Evolutionary conservation across 73 alveolate genomes (phyloP).

Genomic region (Stentor coeruleus): DNA sequence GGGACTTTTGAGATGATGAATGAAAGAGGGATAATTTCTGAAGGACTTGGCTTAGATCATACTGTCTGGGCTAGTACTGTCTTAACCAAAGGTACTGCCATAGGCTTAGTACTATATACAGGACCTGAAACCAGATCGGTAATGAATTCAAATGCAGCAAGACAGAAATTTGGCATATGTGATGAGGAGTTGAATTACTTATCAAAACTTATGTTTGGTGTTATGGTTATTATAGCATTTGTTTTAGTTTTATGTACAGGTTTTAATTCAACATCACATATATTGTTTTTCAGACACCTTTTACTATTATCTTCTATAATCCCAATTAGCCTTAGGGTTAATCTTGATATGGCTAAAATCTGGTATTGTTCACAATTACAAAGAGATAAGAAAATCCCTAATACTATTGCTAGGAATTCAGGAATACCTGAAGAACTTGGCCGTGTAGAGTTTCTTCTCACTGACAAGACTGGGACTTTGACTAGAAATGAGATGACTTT

Average conservation of each 20-base stretch:
- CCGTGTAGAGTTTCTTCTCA: conserved; percentile 67
- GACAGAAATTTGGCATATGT: conserved; percentile 75
- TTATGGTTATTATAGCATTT: conserved; percentile 67
- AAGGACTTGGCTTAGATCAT: conserved; percentile 84
- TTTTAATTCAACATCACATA: conserved; percentile 57
- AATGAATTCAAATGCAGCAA: conserved; percentile 76
- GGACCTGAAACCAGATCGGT: conserved; percentile 84
- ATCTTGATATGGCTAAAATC: conserved; percentile 83
- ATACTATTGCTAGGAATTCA: conserved; percentile 83
- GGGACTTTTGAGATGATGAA: conserved; percentile 49
- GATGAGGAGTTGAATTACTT: conserved; percentile 75
- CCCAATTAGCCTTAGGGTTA: conserved; percentile 88
- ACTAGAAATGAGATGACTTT: conserved; percentile 92
- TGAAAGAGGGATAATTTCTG: conserved; percentile 58
- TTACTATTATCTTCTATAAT: conserved; percentile 76
- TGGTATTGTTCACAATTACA: conserved; percentile 63
- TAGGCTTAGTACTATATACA: conserved; percentile 79
- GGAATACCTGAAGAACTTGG: conserved; percentile 94
- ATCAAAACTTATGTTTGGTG: conserved; percentile 65
- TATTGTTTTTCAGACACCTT: conserved; percentile 75
- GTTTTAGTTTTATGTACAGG: conserved; percentile 65
- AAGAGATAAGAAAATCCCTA: conserved; percentile 76
- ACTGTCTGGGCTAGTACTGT: conserved; percentile 95
- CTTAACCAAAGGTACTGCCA: conserved; percentile 72
- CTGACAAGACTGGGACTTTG: conserved; percentile 96